These are phyloP conservation scores for Colletotrichum melonis DNA, from an alignment of 2,329 filamentous ascomycete genomes.

Conservation along the genomic window DNA sequence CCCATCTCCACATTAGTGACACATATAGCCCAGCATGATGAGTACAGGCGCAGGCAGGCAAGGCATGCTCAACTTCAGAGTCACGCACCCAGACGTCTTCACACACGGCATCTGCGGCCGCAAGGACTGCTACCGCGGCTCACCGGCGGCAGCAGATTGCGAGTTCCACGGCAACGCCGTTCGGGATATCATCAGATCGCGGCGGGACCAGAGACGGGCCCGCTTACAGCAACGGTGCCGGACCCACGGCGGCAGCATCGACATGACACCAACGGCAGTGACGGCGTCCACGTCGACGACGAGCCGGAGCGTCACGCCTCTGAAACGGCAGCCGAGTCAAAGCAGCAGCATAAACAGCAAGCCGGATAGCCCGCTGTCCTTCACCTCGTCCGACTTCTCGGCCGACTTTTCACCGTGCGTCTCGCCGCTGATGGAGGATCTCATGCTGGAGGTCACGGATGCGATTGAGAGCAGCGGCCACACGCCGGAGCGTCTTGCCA, in stretches of 20 bases:
- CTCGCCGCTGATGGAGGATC: constrained; percentile 32
- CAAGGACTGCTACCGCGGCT: constrained; percentile 20
- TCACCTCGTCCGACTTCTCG: constrained; percentile 19
- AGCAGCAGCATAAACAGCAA: constrained; percentile 13
- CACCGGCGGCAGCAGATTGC: constrained; percentile 10
- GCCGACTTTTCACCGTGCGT: constrained; percentile 27
- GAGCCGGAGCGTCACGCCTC: constrained; percentile 26
- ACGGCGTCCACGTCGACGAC: background rate
- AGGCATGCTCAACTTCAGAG: constrained; percentile 11
- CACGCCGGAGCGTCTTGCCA: background rate
- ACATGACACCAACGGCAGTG: background rate
- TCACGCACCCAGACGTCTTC: constrained; percentile 4
- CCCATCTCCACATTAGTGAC: background rate
- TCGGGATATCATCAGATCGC: constrained; percentile 30
- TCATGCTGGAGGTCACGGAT: constrained; percentile 30
- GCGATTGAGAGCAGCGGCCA: constrained; percentile 29
- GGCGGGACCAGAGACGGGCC: constrained; percentile 24
- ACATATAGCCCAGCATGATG: background rate
- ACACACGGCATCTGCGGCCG: constrained; percentile 7
- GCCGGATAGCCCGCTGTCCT: constrained; percentile 24
- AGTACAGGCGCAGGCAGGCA: background rate
- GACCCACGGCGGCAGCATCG: background rate
- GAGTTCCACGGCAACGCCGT: constrained; percentile 25
- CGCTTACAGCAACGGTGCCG: constrained; percentile 28
- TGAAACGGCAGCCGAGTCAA: constrained; percentile 27